phyloP scores from a whole-genome alignment of 2,329 filamentous ascomycete species.

The Penicillium sp. region DNA sequence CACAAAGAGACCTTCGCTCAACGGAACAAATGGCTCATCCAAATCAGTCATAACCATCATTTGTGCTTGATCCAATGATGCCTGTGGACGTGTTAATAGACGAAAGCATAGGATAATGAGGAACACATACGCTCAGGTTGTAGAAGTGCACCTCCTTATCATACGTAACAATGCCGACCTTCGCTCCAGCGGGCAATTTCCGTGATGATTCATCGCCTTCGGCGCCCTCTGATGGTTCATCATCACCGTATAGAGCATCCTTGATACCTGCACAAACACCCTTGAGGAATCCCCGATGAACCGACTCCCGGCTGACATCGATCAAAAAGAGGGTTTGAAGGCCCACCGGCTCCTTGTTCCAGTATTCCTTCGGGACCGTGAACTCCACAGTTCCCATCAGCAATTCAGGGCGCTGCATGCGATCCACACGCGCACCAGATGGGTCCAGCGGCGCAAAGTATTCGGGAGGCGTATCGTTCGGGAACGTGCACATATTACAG shows the following conservation, averaged over 20 bases:
- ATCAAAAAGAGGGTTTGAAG: conserved; percentile 87
- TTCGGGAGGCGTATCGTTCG: conserved; percentile 87
- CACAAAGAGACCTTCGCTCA: conserved; percentile 90
- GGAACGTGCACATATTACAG: conserved; percentile 96
- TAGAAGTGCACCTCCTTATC: conserved; percentile 98
- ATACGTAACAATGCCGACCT: conserved; percentile 91
- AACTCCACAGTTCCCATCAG: conserved; percentile 93
- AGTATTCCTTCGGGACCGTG: conserved; percentile 96
- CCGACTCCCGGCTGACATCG: conserved; percentile 88
- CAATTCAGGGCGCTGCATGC: conserved; percentile 84
- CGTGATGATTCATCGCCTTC: conserved; percentile 50
- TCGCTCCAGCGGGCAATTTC: conserved; percentile 72
- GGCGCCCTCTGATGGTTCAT: conserved; percentile 54
- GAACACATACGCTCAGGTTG: conserved; percentile 73
- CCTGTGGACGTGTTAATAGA: conserved; percentile 46
- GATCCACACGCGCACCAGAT: conserved; percentile 81
- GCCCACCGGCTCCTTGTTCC: conserved; percentile 89
- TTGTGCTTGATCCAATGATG: conserved; percentile 79
- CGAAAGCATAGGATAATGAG: conserved; percentile 13
- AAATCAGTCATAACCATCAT: conserved; percentile 99
- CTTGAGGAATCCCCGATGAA: conserved; percentile 86
- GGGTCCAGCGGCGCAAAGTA: conserved; percentile 93
- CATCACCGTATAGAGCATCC: conserved; percentile 74
- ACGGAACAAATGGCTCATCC: conserved; percentile 90
- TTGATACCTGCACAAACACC: conserved; percentile 88